Base-by-base conservation (phyloP, 805 yeast genomes). In the Myxozyma kluyveri region DNA sequence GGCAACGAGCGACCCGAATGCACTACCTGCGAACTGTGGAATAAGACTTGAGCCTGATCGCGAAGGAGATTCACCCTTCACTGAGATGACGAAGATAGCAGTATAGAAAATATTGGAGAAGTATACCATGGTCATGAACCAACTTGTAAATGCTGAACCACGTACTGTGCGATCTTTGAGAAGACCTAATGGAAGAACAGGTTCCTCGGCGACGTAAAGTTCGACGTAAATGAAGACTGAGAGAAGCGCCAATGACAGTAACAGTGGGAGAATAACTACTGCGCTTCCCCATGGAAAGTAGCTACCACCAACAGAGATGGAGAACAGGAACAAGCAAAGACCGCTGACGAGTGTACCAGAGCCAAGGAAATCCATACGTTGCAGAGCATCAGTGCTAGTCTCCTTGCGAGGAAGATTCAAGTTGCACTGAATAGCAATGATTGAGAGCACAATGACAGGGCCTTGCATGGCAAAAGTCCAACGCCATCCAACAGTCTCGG, bases 111-210 rank as follows among this genome's bases (percentile, higher is more conserved):
- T 65, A 58, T 75, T 73, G 1, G 87, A 71, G 64, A 78, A 85
- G 22, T 78, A 76, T 0, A 81, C 75, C 84, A 86, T 85, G 2
- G 87, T 80, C 67, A 76, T 73, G 62, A 85, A 83, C 82, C 86
- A 82, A 65, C 82, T 82, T 42, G 84, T 76, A 50, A 86, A 70
- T 0, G 88, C 81, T 0, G 87, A 81, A 10, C 83, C 75, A 29
- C 81, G 66, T 18, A 86, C 78, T 0, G 91, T 83, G 57, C 81
- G 72, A 59, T 80, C 74, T 3, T 70, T 67, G 61, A 85, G 68
- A 44, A 86, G 67, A 14, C 71, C 67, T 29, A 85, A 72, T 0
- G 91, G 90, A 48, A 85, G 73, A 18, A 84, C 79, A 1, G 93
- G 91, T 65, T 84, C 85, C 1, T 64, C 66, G 0, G 86, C 81